A percentile compares a stretch with the other conserved stretches of the same genome.
phyloP scores from a whole-genome alignment of 495 filamentous ascomycete genomes.

The Delitschia confertaspora region DNA sequence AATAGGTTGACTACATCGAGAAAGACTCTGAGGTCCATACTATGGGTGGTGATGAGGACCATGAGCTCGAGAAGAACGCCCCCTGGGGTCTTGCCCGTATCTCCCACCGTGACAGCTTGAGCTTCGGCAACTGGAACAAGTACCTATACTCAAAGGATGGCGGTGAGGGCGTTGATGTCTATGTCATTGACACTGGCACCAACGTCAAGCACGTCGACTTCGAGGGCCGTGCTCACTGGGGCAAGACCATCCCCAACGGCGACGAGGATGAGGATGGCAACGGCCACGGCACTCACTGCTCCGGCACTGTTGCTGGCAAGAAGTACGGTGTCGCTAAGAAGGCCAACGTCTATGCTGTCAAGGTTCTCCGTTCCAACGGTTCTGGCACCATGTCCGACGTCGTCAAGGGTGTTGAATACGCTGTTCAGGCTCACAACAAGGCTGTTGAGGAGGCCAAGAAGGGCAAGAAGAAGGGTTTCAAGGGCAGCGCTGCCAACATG shows the following conservation, averaged over 20 bases:
- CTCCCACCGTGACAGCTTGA: slow-evolving; percentile 80
- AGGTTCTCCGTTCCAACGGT: slow-evolving; percentile 94
- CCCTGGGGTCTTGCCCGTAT: slow-evolving; percentile 98
- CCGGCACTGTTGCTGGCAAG: slow-evolving; percentile 92
- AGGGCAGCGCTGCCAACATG: slow-evolving; percentile 99
- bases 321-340: slow-evolving; percentile 99
- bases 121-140: slow-evolving; percentile 93
- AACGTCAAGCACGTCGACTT: slow-evolving; percentile 93
- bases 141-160: slow-evolving; percentile 86
- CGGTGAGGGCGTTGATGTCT: slow-evolving; percentile 97
- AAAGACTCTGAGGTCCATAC: slow-evolving; percentile 85
- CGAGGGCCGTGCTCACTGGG: slow-evolving; percentile 89
- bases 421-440: slow-evolving; percentile 67
- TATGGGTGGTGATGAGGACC: slow-evolving; percentile 40
- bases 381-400: slow-evolving; percentile 98
- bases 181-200: slow-evolving; percentile 97
- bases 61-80: slow-evolving; percentile 72
- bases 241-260: slow-evolving; percentile 80
- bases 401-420: slow-evolving; percentile 95
- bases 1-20: slow-evolving; percentile 95
- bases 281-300: slow-evolving; percentile 98
- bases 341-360: slow-evolving; percentile 91
- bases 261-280: slow-evolving; percentile 93
- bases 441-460: slow-evolving; percentile 66
- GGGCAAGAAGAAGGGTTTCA: slow-evolving; percentile 87